A percentile compares a stretch with the other conserved stretches of the same genome.
Evolutionary conservation across 2,329 filamentous ascomycete species (phyloP).

Genomic region (Celoporthe dispersa): DNA sequence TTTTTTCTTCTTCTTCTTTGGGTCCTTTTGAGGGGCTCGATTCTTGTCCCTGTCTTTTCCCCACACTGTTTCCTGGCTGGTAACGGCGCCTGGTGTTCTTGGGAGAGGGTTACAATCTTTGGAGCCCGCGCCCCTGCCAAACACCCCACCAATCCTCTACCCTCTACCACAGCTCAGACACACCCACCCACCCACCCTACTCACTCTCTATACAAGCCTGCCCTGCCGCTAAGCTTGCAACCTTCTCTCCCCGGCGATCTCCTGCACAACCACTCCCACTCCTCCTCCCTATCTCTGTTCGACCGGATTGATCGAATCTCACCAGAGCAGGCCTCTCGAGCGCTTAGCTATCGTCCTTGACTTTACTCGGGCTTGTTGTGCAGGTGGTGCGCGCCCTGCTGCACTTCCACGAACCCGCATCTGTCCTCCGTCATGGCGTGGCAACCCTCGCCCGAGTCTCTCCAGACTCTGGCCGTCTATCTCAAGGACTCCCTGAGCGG

Average conservation of each 20-base stretch:
- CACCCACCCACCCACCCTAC: conserved; percentile 1
- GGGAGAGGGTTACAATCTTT: conserved; percentile 18
- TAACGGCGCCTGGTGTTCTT: background rate
- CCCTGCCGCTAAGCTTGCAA: conserved; percentile 14
- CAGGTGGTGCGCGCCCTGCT: conserved; percentile 28
- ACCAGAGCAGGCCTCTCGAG: background rate
- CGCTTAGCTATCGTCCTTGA: background rate
- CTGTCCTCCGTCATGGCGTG: conserved; percentile 71
- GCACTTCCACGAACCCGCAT: conserved; percentile 16
- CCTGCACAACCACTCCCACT: background rate
- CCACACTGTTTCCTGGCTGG: conserved; percentile 4
- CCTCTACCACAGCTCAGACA: conserved; percentile 12
- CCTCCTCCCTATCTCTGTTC: conserved; percentile 1
- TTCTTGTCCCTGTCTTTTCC: background rate
- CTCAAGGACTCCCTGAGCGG: conserved; percentile 91
- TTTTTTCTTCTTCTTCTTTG: background rate
- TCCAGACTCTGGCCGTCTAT: conserved; percentile 86
- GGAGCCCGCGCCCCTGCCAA: conserved; percentile 9
- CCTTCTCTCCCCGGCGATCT: conserved; percentile 7
- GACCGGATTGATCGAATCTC: conserved; percentile 1
- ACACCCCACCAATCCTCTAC: conserved; percentile 18
- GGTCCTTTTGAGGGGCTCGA: background rate
- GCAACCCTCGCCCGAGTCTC: conserved; percentile 86
- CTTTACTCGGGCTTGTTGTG: conserved; percentile 18
- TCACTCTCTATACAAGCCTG: conserved; percentile 4